Evolutionary conservation across 495 filamentous ascomycete genomes (phyloP), one percentile per base, ranked within the genome.

Genomic region (Xylaria cubensis): DNA sequence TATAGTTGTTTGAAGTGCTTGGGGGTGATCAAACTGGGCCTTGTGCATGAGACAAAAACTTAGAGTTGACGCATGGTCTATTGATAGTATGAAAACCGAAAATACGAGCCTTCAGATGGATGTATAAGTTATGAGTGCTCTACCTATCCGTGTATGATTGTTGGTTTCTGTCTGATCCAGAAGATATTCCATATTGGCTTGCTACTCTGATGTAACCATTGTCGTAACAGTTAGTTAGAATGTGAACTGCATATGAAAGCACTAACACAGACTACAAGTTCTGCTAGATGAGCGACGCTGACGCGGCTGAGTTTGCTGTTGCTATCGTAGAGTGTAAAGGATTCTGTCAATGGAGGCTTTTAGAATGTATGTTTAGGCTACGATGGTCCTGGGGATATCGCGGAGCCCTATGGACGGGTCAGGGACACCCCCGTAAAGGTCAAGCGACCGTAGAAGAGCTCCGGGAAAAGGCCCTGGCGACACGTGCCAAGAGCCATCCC

Each of bases 351-450:
- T 0, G 75, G 74, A 7, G 77, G 75, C 3, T 72, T 75, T 29
- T 77, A 66, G 69, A 72, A 48, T 34, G 36, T 78, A 4, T 71
- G 72, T 13, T 76, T 74, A 0, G 75, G 69, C 3, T 72, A 64
- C n/a, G 66, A 74, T 42, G 69, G 44, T 1, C 67, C 71, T n/a
- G 58, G 9, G 46, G 68, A 71, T 19, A 71, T 73, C 9, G 71
- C 73, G 3, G n/a, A 55, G 2, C 44, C 36, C 4, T 73, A 77
- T 41, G 71, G 63, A 10, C 15, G 29, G 44, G 67, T 48, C 34
- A 63, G 65, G 17, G 67, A 48, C 34, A 6, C 12, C 3, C 55
- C 67, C 13, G 44, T 78, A 29, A 67, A 62, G 12, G 48, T 76
- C 42, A n/a, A n/a, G n/a, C 39, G 67, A 17, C 51, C 3, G 71